A percentile compares a stretch with the other conserved stretches of the same genome.
These are phyloP conservation scores for Syzygium syzygioides DNA, from an alignment of 441 rosid genomes.

Conservation along the genomic window DNA sequence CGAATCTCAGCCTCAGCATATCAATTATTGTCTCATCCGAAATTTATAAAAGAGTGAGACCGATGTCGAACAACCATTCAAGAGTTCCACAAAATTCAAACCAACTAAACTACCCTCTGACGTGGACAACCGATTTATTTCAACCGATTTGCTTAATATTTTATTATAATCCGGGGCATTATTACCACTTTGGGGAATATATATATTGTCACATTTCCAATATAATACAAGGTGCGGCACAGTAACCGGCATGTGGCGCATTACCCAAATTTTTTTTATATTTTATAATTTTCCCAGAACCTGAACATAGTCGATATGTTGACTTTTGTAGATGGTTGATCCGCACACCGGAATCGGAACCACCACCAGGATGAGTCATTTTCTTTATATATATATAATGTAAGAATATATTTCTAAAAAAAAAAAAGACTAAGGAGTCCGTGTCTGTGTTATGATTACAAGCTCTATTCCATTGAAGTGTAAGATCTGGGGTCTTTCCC, in stretches of 20 bases:
- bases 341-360: not conserved
- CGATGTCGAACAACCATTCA: constrained; percentile 14
- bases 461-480: not conserved
- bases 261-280: not conserved
- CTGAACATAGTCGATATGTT: constrained; percentile 2
- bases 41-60: not conserved
- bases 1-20: not conserved
- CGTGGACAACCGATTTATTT: not conserved
- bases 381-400: not conserved
- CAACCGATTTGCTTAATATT: not conserved
- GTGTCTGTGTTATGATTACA: not conserved
- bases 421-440: no score
- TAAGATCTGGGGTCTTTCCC: not conserved
- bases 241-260: constrained; percentile 3
- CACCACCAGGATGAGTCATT: not conserved
- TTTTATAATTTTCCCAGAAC: not conserved
- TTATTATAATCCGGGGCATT: not conserved
- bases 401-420: not conserved
- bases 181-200: not conserved
- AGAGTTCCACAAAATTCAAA: not conserved
- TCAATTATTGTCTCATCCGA: not conserved
- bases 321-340: constrained; percentile 13
- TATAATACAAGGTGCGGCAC: not conserved
- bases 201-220: not conserved
- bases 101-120: not conserved